phyloP scores from a whole-genome alignment of 2,329 filamentous ascomycete species.

The Hymenoscyphus occultus region DNA sequence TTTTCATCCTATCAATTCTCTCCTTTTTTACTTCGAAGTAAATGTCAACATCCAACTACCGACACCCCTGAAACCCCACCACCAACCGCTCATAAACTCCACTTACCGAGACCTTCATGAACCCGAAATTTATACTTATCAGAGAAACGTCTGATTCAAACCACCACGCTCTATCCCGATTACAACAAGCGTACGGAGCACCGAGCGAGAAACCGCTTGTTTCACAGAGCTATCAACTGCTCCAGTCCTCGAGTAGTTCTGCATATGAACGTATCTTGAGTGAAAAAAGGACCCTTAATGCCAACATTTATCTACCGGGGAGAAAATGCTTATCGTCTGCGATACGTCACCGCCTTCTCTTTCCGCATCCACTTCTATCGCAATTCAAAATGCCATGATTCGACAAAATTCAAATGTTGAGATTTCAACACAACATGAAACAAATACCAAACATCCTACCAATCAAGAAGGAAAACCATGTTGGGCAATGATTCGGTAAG shows the following conservation, averaged over 20 bases:
- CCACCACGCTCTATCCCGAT: not conserved
- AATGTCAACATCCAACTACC: not conserved
- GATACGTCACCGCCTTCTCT: constrained; percentile 1
- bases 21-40: not conserved
- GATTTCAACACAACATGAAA: not conserved
- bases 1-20: not conserved
- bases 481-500: not conserved
- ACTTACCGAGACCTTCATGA: too few relatives aligned
- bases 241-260: not conserved
- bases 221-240: not conserved
- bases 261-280: not conserved
- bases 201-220: not conserved
- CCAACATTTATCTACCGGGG: not conserved
- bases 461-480: not conserved
- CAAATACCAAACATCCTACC: not conserved
- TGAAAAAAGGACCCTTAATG: not conserved
- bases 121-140: not conserved
- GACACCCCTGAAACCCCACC: not conserved
- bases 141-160: not conserved
- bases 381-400: not conserved
- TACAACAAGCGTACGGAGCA: not conserved
- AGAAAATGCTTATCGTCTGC: not conserved
- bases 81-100: not conserved
- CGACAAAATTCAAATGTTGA: not conserved
- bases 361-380: not conserved